Evolutionary conservation across 106 monocot genomes (phyloP).

Genomic region (Phalaenopsis equestris): DNA sequence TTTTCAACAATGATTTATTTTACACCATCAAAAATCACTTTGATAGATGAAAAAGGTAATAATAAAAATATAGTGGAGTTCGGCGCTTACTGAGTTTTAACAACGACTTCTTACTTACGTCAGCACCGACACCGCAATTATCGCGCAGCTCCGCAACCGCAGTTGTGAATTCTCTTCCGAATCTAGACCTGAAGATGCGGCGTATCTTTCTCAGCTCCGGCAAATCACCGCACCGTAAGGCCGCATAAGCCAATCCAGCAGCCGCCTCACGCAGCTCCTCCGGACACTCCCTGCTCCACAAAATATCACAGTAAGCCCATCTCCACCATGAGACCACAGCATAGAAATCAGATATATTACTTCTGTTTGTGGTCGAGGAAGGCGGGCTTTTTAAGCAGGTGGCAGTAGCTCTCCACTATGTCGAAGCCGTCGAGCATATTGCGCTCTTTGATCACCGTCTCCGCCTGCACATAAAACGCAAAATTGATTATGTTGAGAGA

Average conservation of each 20-base stretch:
- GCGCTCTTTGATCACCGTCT: constrained; percentile 67
- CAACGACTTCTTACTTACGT: constrained; percentile 13
- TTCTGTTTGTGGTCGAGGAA: constrained; percentile 43
- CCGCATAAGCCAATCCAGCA: constrained; percentile 45
- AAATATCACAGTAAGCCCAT: neutral
- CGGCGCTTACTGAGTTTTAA: no score
- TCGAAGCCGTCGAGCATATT: constrained; percentile 62
- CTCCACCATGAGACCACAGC: neutral
- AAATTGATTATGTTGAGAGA: neutral
- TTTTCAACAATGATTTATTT: no score
- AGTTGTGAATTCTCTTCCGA: constrained; percentile 47
- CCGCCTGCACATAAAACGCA: constrained; percentile 26
- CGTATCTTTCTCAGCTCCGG: constrained; percentile 61
- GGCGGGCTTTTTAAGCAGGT: constrained; percentile 36
- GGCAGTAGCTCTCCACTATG: constrained; percentile 56
- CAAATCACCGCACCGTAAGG: constrained; percentile 51
- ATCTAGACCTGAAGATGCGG: constrained; percentile 32
- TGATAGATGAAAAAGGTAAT: no score
- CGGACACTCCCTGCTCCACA: constrained; percentile 52
- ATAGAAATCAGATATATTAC: constrained; percentile 9
- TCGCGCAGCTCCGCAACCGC: constrained; percentile 48
- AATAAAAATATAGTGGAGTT: no score
- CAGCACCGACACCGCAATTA: constrained; percentile 40
- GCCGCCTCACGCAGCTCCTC: constrained; percentile 68
- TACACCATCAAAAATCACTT: no score